These are phyloP conservation scores for Arxiozyma slooffiae DNA, from an alignment of 1,139 yeast species.

Conservation along the genomic window DNA sequence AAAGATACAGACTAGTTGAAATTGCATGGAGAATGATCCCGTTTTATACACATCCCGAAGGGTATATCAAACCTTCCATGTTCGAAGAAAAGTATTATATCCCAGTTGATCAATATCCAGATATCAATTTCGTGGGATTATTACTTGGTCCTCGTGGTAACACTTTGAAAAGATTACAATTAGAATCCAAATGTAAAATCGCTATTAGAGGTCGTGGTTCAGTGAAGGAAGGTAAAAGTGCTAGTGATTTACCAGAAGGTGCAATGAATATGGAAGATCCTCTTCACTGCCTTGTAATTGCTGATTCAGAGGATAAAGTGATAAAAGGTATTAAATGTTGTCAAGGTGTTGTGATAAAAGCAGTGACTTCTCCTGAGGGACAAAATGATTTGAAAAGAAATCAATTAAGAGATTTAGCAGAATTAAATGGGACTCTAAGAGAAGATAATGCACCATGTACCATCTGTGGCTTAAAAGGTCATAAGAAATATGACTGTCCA, in stretches of 20 bases:
- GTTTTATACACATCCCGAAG: constrained; percentile 71
- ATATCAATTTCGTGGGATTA: constrained; percentile 84
- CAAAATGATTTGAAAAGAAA: constrained; percentile 86
- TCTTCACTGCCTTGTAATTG: constrained; percentile 77
- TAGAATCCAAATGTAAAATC: constrained; percentile 73
- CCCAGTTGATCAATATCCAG: constrained; percentile 83
- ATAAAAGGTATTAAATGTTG: constrained; percentile 67
- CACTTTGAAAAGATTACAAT: constrained; percentile 71
- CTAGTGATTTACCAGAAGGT: constrained; percentile 38
- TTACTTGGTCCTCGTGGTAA: constrained; percentile 94
- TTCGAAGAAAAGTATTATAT: constrained; percentile 75
- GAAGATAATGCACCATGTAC: constrained; percentile 65
- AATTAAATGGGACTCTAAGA: constrained; percentile 85
- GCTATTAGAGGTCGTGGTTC: constrained; percentile 93
- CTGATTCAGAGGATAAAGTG: constrained; percentile 72
- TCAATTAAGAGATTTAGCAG: constrained; percentile 85
- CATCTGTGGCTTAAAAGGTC: constrained; percentile 51
- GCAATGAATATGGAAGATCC: constrained; percentile 60
- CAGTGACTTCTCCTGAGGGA: constrained; percentile 82
- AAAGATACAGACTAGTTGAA: constrained; percentile 69
- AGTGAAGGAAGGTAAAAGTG: constrained; percentile 77
- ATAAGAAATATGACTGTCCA: constrained; percentile 54
- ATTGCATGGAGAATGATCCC: constrained; percentile 64
- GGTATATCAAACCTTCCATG: constrained; percentile 62
- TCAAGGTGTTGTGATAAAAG: constrained; percentile 69